These are phyloP conservation scores for Viola odorata DNA, from an alignment of 345 rosid genomes.

Conservation along the genomic window DNA sequence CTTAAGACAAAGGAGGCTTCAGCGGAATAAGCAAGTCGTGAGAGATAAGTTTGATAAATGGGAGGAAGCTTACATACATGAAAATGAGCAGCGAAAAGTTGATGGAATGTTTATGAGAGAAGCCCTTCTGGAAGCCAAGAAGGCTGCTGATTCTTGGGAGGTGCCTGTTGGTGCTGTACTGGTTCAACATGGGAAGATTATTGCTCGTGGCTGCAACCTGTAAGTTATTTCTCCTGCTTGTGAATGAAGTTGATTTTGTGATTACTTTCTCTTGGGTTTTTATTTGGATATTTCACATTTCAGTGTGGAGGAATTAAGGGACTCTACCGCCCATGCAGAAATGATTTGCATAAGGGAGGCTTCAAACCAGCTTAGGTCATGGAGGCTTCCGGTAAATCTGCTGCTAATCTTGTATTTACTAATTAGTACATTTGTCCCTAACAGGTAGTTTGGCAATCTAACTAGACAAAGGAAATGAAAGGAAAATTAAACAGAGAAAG, in stretches of 20 bases:
- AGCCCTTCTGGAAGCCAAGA: conserved; percentile 84
- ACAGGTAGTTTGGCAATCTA: background rate
- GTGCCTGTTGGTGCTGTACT: conserved; percentile 96
- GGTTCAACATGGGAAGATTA: conserved; percentile 80
- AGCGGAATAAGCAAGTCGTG: conserved; percentile 57
- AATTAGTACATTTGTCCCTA: background rate
- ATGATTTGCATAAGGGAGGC: conserved; percentile 93
- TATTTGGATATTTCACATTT: conserved; percentile 16
- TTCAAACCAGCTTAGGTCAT: conserved; percentile 58
- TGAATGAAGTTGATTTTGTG: conserved; percentile 11
- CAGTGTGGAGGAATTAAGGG: conserved; percentile 94
- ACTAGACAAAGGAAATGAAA: too few relatives aligned
- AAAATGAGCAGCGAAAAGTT: conserved; percentile 56
- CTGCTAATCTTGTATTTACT: conserved; percentile 5
- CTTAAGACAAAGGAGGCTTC: conserved; percentile 61
- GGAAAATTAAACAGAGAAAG: too few relatives aligned
- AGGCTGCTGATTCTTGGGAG: conserved; percentile 96
- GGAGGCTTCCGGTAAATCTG: conserved; percentile 83
- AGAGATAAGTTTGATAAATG: conserved; percentile 87
- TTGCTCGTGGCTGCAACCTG: conserved; percentile 93
- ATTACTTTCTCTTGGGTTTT: conserved; percentile 12
- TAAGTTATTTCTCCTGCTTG: conserved; percentile 34
- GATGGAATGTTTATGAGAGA: conserved; percentile 96
- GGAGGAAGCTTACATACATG: conserved; percentile 83
- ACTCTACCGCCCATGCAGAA: conserved; percentile 98